Conservation (phyloP, 805 yeast species). For the Saturnispora mendoncae region DNA sequence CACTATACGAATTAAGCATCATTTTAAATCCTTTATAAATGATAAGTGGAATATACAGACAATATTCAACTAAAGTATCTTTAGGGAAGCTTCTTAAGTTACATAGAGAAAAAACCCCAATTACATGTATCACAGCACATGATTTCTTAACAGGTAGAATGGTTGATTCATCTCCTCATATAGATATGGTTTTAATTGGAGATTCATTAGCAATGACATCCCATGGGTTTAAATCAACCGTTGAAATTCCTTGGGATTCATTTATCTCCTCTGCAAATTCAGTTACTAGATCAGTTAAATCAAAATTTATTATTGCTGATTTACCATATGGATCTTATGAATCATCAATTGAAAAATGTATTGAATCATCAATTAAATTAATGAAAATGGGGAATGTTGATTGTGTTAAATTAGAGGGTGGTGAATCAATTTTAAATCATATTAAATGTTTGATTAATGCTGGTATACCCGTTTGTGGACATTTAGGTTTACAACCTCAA, state of each 20-base stretch:
- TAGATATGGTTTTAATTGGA: slow-evolving; percentile 74
- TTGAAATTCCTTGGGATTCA: slow-evolving; percentile 69
- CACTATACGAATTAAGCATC: too few relatives aligned
- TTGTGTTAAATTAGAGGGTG: slow-evolving; percentile 83
- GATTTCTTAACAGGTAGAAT: slow-evolving; percentile 70
- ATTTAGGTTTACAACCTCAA: slow-evolving; percentile 90
- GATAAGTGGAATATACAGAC: too few relatives aligned
- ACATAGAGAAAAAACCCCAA: slow-evolving; percentile 15
- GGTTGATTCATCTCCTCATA: slow-evolving; percentile 52
- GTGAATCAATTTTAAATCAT: slow-evolving; percentile 45
- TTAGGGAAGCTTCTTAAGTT: background rate
- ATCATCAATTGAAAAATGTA: slow-evolving; percentile 50
- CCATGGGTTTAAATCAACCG: slow-evolving; percentile 70
- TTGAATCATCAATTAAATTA: slow-evolving; percentile 45
- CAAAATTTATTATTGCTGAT: slow-evolving; percentile 71
- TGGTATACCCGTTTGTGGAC: slow-evolving; percentile 89
- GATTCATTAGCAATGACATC: slow-evolving; percentile 93
- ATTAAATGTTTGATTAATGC: slow-evolving; percentile 47
- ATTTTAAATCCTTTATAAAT: too few relatives aligned
- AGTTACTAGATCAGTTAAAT: slow-evolving; percentile 58
- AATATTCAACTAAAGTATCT: slow-evolving; percentile 4
- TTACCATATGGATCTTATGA: slow-evolving; percentile 88
- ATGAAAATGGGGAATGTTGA: slow-evolving; percentile 52
- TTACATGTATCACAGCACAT: slow-evolving; percentile 64
- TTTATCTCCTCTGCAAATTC: slow-evolving; percentile 70